Evolutionary conservation across 805 yeast genomes (phyloP).

Genomic region (Danielozyma ontarioensis): DNA sequence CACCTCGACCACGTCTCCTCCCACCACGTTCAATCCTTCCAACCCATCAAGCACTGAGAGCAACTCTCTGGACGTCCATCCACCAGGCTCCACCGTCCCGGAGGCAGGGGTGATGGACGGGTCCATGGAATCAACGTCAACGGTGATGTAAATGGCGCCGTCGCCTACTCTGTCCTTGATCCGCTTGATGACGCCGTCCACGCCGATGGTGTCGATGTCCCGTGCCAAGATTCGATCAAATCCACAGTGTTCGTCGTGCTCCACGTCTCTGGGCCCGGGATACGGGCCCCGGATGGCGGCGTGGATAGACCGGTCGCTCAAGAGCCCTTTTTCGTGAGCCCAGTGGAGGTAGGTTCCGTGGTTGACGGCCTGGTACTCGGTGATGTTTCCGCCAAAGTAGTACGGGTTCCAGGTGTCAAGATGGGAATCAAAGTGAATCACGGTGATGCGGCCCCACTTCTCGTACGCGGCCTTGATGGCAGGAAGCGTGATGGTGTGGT

Average conservation of each 20-base stretch:
- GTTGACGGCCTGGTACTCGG: constrained; percentile 9
- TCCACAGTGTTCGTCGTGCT: constrained; percentile 7
- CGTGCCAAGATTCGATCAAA: constrained; percentile 7
- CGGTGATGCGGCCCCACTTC: constrained; percentile 7
- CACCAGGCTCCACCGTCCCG: constrained; percentile 25
- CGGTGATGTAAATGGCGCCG: constrained; percentile 15
- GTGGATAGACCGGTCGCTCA: constrained; percentile 6
- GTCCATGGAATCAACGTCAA: constrained; percentile 24
- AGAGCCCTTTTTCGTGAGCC: constrained; percentile 7
- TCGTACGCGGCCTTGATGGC: constrained; percentile 8
- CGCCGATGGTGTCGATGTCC: constrained; percentile 8
- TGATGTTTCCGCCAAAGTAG: constrained; percentile 5
- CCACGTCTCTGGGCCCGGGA: constrained; percentile 6
- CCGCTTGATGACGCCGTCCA: constrained; percentile 5
- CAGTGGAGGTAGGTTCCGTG: constrained; percentile 9
- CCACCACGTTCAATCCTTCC: constrained; percentile 23
- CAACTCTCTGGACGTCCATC: constrained; percentile 21
- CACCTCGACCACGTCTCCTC: constrained; percentile 26
- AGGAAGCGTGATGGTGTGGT: constrained; percentile 9
- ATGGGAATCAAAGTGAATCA: constrained; percentile 9
- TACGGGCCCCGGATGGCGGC: constrained; percentile 8
- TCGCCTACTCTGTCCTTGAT: constrained; percentile 7
- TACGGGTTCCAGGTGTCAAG: constrained; percentile 9
- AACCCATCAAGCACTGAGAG: constrained; percentile 20
- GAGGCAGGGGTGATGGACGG: constrained; percentile 26